These are phyloP conservation scores for Sindora glabra DNA, from an alignment of 306 rosid genomes.

Conservation along the genomic window DNA sequence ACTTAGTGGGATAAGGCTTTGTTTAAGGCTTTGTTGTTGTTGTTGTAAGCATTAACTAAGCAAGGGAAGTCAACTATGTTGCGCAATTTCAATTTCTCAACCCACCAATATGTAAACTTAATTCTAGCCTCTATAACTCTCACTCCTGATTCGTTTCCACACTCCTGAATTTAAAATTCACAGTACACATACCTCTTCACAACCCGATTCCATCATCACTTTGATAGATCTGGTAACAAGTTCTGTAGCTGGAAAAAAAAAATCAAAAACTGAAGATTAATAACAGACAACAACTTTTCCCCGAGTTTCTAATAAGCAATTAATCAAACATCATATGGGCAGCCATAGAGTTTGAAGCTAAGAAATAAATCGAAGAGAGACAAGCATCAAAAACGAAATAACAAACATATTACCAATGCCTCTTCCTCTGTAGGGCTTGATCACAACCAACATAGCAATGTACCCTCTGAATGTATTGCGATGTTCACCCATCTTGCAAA, in stretches of 20 bases:
- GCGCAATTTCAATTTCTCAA: neutral
- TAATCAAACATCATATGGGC: neutral
- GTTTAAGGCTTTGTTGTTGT: too few species aligned
- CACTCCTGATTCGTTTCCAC: neutral
- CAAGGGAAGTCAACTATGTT: neutral
- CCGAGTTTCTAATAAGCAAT: neutral
- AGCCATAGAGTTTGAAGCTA: neutral
- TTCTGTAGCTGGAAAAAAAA: conserved; percentile 62
- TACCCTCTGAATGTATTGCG: conserved; percentile 83
- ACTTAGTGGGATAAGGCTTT: too few species aligned
- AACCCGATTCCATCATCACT: conserved; percentile 95
- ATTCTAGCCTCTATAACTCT: neutral
- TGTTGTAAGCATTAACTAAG: too few species aligned
- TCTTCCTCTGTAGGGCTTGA: conserved; percentile 80
- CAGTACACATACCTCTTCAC: conserved; percentile 70
- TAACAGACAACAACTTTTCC: neutral
- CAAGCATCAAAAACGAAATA: neutral
- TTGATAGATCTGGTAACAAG: conserved; percentile 82
- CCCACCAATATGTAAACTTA: neutral
- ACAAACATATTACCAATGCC: conserved; percentile 60
- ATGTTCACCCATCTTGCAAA: conserved; percentile 97
- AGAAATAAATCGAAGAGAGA: neutral
- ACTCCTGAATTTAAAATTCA: neutral
- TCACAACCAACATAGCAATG: conserved; percentile 92
- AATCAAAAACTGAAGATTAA: neutral